These are phyloP conservation scores for Arctium minus DNA, from an alignment of 129 eudicot genomes.

Conservation along the genomic window DNA sequence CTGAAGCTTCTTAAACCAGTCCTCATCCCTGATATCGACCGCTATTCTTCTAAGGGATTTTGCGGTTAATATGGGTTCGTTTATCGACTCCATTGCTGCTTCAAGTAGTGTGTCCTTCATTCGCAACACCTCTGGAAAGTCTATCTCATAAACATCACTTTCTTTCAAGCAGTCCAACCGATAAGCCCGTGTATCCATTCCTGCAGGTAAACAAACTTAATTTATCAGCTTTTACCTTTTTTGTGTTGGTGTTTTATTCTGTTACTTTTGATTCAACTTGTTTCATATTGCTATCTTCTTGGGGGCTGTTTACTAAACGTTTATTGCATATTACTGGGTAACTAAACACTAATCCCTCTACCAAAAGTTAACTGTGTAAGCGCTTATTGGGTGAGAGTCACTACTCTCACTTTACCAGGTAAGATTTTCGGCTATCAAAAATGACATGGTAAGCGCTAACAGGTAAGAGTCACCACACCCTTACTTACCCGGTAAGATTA, in stretches of 20 bases:
- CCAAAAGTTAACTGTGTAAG: background rate
- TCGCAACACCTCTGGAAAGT: conserved; percentile 79
- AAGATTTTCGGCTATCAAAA: background rate
- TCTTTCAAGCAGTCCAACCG: conserved; percentile 76
- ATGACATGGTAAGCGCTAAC: background rate
- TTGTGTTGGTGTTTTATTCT: background rate
- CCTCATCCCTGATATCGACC: conserved; percentile 64
- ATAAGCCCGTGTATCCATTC: conserved; percentile 94
- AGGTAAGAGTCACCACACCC: background rate
- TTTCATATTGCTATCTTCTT: background rate
- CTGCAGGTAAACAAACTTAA: conserved; percentile 47
- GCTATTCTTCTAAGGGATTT: conserved; percentile 75
- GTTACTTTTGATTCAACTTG: background rate
- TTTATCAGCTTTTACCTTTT: background rate
- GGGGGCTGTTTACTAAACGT: background rate
- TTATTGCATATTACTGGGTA: background rate
- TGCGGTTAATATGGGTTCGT: conserved; percentile 48
- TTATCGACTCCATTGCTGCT: conserved; percentile 53
- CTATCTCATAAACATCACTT: conserved; percentile 79
- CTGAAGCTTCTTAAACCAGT: conserved; percentile 89
- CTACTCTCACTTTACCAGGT: background rate
- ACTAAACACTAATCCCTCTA: background rate
- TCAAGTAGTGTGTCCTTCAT: conserved; percentile 73
- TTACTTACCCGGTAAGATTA: background rate
- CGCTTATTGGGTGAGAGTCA: background rate